Conservation (phyloP, 2,329 filamentous ascomycete species). For the Fusarium goolgardi region DNA sequence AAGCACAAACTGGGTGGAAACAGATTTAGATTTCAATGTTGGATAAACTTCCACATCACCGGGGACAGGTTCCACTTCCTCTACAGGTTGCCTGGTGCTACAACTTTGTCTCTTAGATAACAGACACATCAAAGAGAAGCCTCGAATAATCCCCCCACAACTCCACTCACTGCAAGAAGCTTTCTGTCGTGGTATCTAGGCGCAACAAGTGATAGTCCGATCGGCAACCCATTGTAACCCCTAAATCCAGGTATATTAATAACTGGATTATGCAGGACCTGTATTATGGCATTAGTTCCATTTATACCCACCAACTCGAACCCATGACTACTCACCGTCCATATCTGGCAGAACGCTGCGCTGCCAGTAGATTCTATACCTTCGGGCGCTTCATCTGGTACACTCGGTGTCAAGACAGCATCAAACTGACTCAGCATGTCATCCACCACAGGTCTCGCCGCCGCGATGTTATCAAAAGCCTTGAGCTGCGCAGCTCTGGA, state of each 20-base stretch:
- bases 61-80: background rate
- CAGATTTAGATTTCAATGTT: background rate
- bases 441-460: slow-evolving; percentile 63
- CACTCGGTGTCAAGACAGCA: slow-evolving; percentile 67
- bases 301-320: accelerated
- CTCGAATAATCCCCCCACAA: slow-evolving; percentile 3
- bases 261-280: slow-evolving; percentile 33
- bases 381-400: slow-evolving; percentile 65
- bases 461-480: slow-evolving; percentile 63
- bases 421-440: slow-evolving; percentile 60
- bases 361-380: slow-evolving; percentile 63
- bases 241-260: slow-evolving; percentile 36
- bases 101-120: background rate
- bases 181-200: slow-evolving; percentile 33
- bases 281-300: background rate
- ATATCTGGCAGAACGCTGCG: slow-evolving; percentile 60
- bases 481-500: slow-evolving; percentile 60
- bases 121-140: background rate
- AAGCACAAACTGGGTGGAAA: accelerated
- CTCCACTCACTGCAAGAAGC: slow-evolving; percentile 10
- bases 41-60: accelerated
- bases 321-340: slow-evolving; percentile 56
- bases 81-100: accelerated
- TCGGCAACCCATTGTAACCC: slow-evolving; percentile 32
- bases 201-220: slow-evolving; percentile 32